These are phyloP conservation scores for Chalaropsis thielavioides DNA, from an alignment of 2,329 filamentous ascomycete species.

Conservation along the genomic window DNA sequence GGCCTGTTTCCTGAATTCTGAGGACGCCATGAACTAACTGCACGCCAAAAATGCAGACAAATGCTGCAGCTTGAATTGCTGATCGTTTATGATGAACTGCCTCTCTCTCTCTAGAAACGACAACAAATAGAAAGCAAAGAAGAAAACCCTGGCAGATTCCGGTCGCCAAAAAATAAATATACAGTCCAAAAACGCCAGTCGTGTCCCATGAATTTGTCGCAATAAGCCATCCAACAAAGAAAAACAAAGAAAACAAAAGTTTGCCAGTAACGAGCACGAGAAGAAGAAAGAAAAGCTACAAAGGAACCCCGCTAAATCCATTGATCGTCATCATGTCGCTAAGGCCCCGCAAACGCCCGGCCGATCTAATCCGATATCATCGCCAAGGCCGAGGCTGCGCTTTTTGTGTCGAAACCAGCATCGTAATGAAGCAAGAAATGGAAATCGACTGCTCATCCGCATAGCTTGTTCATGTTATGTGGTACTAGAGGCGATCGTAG, in stretches of 20 bases:
- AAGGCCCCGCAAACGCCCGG: neutral
- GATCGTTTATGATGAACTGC: too few relatives aligned
- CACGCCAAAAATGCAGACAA: too few relatives aligned
- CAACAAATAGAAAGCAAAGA: neutral
- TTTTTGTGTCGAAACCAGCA: neutral
- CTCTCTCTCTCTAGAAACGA: too few relatives aligned
- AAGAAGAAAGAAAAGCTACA: neutral
- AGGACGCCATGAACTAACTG: neutral
- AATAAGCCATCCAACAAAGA: neutral
- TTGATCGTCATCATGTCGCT: neutral
- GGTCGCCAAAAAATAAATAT: neutral
- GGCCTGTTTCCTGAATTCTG: neutral
- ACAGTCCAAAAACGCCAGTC: neutral
- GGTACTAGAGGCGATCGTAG: neutral
- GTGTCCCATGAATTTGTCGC: neutral
- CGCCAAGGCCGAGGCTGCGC: neutral
- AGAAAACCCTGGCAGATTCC: neutral
- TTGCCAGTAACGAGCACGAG: neutral
- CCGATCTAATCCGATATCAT: neutral
- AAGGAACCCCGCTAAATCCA: neutral
- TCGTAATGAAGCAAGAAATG: neutral
- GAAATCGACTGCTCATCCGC: too few relatives aligned
- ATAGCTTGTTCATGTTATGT: too few relatives aligned
- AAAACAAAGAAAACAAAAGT: slow-evolving; percentile 1
- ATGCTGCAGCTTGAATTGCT: neutral